Evolutionary conservation across 345 rosid species (phyloP), one percentile per base, ranked within the genome.

Genomic region (Anacardium occidentale): DNA sequence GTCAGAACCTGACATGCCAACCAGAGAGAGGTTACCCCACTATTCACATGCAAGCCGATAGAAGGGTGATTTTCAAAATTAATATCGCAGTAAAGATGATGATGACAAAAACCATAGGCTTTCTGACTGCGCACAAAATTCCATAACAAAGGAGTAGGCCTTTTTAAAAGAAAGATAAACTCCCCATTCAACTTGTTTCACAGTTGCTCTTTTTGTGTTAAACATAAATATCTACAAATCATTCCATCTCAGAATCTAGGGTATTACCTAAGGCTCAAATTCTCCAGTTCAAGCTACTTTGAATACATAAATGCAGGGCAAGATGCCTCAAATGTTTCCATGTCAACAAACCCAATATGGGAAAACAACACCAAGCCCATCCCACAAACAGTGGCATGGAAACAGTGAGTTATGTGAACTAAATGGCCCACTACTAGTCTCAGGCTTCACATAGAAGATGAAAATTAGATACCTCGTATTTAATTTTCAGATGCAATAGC

Each of bases 1-100:
- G 77, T 88, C 92, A 69, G 88, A 59, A 78, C 87, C 99, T 95
- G 83, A 40, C 65, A 63, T 44, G 44, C 29, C 60, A 34, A 12
- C 72, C 40, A 42, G 24, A 12, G 12, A 18, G 58, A 51, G 26
- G 34, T 68, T 70, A 71, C 53, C 40, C 37, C 56, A 50, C 62
- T 69, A 68, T 50, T 54, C 48, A 58, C 57, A 55, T 40, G 73
- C 26, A 55, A 48, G 22, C n/a, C 51, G 14, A 57, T 57, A 26
- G n/a, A 26, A 15, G 44, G 5, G 54, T 57, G 64, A 40, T 42
- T 24, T 21, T 54, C 24, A 58, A 13, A 29, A 40, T 22, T 22
- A 10, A 50, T 25, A 22, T 22, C 60, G 42, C 17, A 73, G 18
- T 20, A 52, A 65, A 18, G n/a, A 64, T 47, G 57, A 75, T 5